A percentile compares a stretch with the other conserved stretches of the same genome.
Conservation (phyloP, 2,329 filamentous ascomycete genomes). For the Alternaria postmessia region DNA sequence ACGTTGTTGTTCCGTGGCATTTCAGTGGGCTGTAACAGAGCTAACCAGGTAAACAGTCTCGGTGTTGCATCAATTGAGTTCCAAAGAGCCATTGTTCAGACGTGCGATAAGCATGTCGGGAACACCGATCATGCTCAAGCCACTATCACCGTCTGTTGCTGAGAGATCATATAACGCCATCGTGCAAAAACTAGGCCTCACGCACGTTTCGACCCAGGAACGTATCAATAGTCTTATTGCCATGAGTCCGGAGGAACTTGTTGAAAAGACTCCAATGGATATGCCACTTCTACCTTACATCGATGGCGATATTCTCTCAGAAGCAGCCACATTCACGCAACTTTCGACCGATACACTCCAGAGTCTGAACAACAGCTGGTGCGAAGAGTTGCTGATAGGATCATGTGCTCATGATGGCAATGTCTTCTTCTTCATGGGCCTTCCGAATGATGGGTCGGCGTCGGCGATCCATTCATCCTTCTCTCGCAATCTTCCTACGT, state of each 20-base stretch:
- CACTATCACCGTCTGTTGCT: slow-evolving; percentile 46
- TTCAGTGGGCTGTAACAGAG: neutral
- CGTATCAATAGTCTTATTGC: slow-evolving; percentile 50
- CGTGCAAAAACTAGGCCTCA: slow-evolving; percentile 43
- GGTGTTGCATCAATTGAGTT: slow-evolving; percentile 29
- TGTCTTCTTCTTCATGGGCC: slow-evolving; percentile 30
- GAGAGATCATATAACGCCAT: slow-evolving; percentile 51
- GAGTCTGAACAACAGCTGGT: slow-evolving; percentile 47
- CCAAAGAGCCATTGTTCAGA: slow-evolving; percentile 29
- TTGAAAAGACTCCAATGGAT: slow-evolving; percentile 49
- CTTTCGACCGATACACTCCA: neutral
- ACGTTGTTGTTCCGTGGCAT: slow-evolving; percentile 15
- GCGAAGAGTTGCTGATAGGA: slow-evolving; percentile 55
- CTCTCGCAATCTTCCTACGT: slow-evolving; percentile 28
- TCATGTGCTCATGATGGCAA: slow-evolving; percentile 55
- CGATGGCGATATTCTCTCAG: slow-evolving; percentile 53
- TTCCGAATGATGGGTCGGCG: slow-evolving; percentile 30
- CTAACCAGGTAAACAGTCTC: slow-evolving; percentile 20
- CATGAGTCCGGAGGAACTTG: slow-evolving; percentile 50
- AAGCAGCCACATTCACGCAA: slow-evolving; percentile 17
- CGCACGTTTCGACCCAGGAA: slow-evolving; percentile 43
- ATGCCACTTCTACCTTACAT: slow-evolving; percentile 49
- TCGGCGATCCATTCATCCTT: slow-evolving; percentile 39
- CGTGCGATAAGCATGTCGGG: slow-evolving; percentile 36
- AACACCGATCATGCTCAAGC: slow-evolving; percentile 50